Evolutionary conservation across 2,329 filamentous ascomycete genomes (phyloP).

Genomic region (Epichloe festucae): DNA sequence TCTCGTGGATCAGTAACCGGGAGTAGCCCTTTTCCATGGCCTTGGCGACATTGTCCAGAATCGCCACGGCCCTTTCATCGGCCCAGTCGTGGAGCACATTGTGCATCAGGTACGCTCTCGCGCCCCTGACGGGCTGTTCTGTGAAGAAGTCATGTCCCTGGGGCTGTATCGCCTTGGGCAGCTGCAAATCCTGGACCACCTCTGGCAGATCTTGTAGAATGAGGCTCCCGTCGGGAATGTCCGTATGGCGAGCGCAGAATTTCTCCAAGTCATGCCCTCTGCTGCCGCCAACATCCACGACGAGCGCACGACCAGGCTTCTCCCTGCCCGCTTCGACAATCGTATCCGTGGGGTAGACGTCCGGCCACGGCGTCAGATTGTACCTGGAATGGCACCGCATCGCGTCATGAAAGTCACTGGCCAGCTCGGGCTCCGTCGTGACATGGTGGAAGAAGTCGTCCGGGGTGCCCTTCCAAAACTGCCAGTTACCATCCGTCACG

Average conservation of each 20-base stretch:
- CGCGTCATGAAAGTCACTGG: constrained; percentile 20
- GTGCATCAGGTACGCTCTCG: constrained; percentile 31
- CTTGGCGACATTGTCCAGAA: constrained; percentile 13
- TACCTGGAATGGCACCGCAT: constrained; percentile 26
- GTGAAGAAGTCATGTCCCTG: constrained; percentile 23
- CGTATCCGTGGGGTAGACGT: constrained; percentile 20
- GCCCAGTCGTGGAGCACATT: constrained; percentile 38
- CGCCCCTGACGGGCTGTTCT: constrained; percentile 26
- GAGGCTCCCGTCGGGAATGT: constrained; percentile 15
- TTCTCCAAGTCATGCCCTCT: constrained; percentile 25
- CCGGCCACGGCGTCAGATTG: constrained; percentile 24
- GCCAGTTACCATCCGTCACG: constrained; percentile 19
- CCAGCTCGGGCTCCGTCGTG: constrained; percentile 15
- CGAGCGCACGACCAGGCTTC: constrained; percentile 16
- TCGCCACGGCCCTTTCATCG: constrained; percentile 22
- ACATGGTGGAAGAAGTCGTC: constrained; percentile 20
- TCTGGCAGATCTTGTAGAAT: constrained; percentile 22
- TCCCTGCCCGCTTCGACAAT: constrained; percentile 12
- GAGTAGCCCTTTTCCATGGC: constrained; percentile 22
- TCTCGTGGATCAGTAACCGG: constrained; percentile 24
- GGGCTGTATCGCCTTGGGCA: constrained; percentile 14
- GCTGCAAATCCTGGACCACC: constrained; percentile 16
- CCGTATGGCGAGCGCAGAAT: constrained; percentile 16
- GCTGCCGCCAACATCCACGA: constrained; percentile 23
- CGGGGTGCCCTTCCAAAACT: constrained; percentile 16